Base-by-base conservation (phyloP, 2,329 filamentous ascomycete species). In the Aspergillus japonicus region DNA sequence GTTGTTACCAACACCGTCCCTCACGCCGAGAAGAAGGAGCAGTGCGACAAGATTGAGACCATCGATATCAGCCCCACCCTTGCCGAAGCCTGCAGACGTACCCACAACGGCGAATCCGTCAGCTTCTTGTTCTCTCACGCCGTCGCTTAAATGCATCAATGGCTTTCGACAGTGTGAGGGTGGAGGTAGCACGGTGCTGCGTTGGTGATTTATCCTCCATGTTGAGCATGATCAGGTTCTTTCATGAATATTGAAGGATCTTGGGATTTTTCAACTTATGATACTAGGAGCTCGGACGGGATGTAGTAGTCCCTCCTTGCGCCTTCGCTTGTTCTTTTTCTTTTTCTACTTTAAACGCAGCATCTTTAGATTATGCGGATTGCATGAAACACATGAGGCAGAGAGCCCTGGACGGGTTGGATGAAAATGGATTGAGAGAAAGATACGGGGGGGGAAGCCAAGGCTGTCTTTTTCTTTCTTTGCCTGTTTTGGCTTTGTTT, bases 1-100 rank as follows among this genome's bases (percentile, higher is more conserved):
- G 92, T 97, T 14, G 92, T 96, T 39, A 96, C 93, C 52, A 96
- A 97, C 78, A 96, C 90, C 1, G 90, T 94, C 12, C 89, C 90
- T 4, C 85, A 92, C 66, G 86, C 88, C 64, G 90, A 92, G 73
- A 94, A 96, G 83, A 88, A 89, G 74, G 86, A 89, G 71, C 78
- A 83, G 47, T 96, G 93, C 77, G 83, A 87, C 59, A 89, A 90
- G 77, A 85, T 97, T 64, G 88, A 92, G 77, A 93, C 93, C 58
- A 96, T 97, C 74, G 93, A 97, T 77, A 91, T 97, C 68, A 92
- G 89, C 69, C 89, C 91, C 47, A 96, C 92, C 39, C 69, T 82
- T 61, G 80, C 78, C 4, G 80, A 82, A 70, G 80, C 80, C 29
- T 80, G 79, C 64, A 71, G 80, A 62, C 73, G 80, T 62, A 82